phyloP scores from a whole-genome alignment of 179 eudicot genomes.

The Gypsophila paniculata region DNA sequence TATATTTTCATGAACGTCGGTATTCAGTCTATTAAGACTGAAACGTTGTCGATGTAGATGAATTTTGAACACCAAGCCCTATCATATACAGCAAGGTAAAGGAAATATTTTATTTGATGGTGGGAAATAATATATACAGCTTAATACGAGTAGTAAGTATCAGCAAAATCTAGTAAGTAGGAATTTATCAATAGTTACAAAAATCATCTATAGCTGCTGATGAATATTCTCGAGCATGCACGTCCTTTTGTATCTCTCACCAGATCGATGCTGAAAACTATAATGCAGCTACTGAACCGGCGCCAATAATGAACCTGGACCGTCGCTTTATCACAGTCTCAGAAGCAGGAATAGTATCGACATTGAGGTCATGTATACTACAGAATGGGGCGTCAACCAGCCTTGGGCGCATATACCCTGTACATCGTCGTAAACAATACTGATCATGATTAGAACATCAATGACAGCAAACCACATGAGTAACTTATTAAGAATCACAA shows the following conservation, averaged over 20 bases:
- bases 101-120: slow-evolving; percentile 5
- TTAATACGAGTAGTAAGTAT: no score
- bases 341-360: slow-evolving; percentile 26
- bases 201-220: slow-evolving; percentile 19
- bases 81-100: neutral
- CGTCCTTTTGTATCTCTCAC: slow-evolving; percentile 19
- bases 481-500: neutral
- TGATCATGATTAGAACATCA: neutral
- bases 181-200: slow-evolving; percentile 19
- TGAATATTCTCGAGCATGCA: slow-evolving; percentile 12
- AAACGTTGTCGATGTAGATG: no score
- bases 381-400: slow-evolving; percentile 19
- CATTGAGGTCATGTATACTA: slow-evolving; percentile 18
- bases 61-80: neutral
- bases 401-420: slow-evolving; percentile 29
- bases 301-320: neutral
- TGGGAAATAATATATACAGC: slow-evolving; percentile 20
- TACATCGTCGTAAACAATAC: slow-evolving; percentile 6
- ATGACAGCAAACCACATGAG: no score
- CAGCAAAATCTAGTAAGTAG: slow-evolving; percentile 11
- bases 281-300: slow-evolving; percentile 10
- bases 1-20: no score
- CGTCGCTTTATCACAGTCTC: slow-evolving; percentile 29
- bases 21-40: no score
- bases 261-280: slow-evolving; percentile 10